Conservation (phyloP, 1,139 yeast species). For the Yamadazyma trypodendri region DNA sequence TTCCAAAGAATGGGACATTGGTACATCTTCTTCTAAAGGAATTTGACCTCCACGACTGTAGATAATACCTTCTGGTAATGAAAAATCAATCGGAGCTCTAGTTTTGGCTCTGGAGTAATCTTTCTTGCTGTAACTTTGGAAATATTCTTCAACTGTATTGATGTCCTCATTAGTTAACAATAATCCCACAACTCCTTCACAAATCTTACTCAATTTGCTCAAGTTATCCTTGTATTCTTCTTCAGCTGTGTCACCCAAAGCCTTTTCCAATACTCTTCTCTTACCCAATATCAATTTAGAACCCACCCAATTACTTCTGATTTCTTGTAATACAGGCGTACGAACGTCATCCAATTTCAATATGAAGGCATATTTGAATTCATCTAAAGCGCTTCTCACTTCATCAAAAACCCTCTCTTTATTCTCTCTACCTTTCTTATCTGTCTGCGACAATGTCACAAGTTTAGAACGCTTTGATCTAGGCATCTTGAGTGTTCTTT, state of each 20-base stretch:
- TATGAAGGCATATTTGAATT: constrained; percentile 77
- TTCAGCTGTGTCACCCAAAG: constrained; percentile 81
- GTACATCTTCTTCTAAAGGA: constrained; percentile 88
- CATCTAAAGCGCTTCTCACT: constrained; percentile 77
- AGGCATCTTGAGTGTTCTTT: constrained; percentile 58
- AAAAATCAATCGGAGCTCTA: constrained; percentile 76
- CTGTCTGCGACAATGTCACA: constrained; percentile 95
- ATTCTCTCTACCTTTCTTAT: constrained; percentile 90
- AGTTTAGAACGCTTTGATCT: constrained; percentile 92
- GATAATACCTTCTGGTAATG: constrained; percentile 84
- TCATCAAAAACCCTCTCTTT: constrained; percentile 90
- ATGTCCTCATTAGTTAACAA: constrained; percentile 85
- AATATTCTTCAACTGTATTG: constrained; percentile 81
- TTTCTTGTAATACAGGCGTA: constrained; percentile 91
- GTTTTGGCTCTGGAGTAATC: constrained; percentile 92
- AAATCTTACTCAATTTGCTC: constrained; percentile 58
- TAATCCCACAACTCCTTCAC: constrained; percentile 79
- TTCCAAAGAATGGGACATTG: constrained; percentile 94
- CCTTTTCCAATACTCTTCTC: constrained; percentile 89
- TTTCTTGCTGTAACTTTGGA: constrained; percentile 68
- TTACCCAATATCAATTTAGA: constrained; percentile 88
- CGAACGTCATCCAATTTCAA: constrained; percentile 88
- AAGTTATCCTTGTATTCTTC: constrained; percentile 89
- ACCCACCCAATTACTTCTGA: constrained; percentile 89
- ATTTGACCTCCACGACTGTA: constrained; percentile 96